phyloP scores from a whole-genome alignment of 306 rosid species.

The Vachellia pachyceras region DNA sequence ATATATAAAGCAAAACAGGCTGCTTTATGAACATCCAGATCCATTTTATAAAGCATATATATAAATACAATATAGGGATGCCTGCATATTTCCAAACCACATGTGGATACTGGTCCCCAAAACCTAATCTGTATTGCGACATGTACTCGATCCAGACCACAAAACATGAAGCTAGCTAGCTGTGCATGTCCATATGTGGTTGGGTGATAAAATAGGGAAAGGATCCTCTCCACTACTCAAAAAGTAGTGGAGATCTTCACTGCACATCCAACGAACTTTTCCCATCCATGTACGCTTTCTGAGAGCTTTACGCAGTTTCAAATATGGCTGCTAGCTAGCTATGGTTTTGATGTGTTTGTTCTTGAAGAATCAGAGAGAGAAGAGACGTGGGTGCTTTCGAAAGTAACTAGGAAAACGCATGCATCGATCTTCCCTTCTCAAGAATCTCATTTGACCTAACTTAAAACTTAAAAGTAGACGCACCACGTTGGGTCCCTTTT shows the following conservation, averaged over 20 bases:
- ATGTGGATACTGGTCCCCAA: conserved; percentile 2
- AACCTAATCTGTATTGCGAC: neutral
- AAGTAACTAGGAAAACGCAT: conserved; percentile 24
- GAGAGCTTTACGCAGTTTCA: conserved; percentile 8
- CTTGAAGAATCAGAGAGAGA: neutral
- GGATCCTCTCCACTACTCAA: too few species aligned
- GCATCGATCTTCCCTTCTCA: neutral
- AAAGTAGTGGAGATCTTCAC: too few species aligned
- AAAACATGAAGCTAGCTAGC: neutral
- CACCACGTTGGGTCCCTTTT: neutral
- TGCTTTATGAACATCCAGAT: neutral
- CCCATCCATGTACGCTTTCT: neutral
- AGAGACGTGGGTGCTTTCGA: neutral
- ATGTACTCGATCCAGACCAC: neutral
- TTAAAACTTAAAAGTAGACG: neutral
- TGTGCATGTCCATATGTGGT: neutral
- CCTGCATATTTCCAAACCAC: neutral
- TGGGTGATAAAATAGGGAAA: neutral
- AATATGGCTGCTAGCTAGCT: neutral
- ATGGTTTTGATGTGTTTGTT: neutral
- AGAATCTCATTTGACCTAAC: conserved; percentile 2
- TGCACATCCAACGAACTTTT: neutral
- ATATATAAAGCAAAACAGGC: neutral
- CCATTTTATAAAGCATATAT: neutral
- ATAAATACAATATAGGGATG: neutral